phyloP scores from a whole-genome alignment of 2,329 filamentous ascomycete genomes.

The Zarea fungicola region DNA sequence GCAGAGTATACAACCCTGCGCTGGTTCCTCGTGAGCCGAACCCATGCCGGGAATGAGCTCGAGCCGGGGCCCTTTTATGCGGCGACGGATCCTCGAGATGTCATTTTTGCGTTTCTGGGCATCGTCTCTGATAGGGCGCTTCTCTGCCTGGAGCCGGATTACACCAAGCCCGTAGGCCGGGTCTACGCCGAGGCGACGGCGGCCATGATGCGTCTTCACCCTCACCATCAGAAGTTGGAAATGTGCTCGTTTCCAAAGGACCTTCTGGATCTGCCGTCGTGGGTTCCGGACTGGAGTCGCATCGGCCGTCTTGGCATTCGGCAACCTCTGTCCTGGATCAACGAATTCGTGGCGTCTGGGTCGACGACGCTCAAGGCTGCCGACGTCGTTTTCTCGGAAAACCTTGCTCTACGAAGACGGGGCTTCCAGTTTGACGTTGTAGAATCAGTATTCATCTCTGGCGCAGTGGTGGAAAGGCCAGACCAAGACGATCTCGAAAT shows the following conservation, averaged over 20 bases:
- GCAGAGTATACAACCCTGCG: background rate
- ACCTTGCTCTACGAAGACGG: too few species aligned
- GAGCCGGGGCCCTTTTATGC: background rate
- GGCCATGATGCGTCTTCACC: background rate
- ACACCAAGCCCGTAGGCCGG: background rate
- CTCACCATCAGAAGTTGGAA: background rate
- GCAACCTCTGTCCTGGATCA: background rate
- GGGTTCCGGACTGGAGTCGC: constrained; percentile 4
- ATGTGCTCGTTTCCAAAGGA: constrained; percentile 1
- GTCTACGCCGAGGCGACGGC: constrained; percentile 2
- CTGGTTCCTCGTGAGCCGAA: background rate
- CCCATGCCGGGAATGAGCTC: background rate
- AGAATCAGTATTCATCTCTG: too few species aligned
- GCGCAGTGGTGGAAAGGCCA: too few species aligned
- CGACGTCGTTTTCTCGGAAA: background rate
- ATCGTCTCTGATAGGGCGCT: background rate
- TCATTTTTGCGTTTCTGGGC: constrained; percentile 5
- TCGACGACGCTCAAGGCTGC: background rate
- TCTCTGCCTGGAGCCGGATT: background rate
- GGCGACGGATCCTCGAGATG: background rate
- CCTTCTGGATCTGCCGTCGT: background rate
- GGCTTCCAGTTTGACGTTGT: too few species aligned
- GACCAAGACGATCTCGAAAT: too few species aligned
- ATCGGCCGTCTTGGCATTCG: background rate
- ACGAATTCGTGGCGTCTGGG: background rate